Evolutionary conservation across 1,284 basidiomycete species (phyloP).

Genomic region (Puccinia coronata): DNA sequence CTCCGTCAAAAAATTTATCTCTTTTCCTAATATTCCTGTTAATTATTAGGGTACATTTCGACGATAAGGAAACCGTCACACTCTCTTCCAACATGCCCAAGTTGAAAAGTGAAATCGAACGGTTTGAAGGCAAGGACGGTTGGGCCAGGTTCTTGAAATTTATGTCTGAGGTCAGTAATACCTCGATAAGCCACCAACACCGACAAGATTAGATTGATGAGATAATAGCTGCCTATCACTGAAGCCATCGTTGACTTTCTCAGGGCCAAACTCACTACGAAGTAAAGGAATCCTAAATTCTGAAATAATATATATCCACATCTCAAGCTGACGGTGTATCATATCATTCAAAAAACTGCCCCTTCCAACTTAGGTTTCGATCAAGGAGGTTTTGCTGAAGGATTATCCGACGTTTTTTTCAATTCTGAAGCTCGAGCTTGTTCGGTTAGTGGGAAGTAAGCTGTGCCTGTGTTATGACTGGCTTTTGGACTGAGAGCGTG

Average conservation of each 20-base stretch:
- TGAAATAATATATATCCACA: not conserved
- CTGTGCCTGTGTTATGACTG: not conserved
- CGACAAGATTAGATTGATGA: not conserved
- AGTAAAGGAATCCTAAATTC: not conserved
- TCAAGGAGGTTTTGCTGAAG: conserved; percentile 47
- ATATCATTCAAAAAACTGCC: not conserved
- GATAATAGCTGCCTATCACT: not conserved
- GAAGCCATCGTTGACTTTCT: not conserved
- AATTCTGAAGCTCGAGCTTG: conserved; percentile 31
- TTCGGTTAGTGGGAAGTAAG: conserved; percentile 27
- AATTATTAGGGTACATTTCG: conserved; percentile 59
- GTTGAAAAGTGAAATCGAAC: conserved; percentile 62
- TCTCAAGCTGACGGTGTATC: not conserved
- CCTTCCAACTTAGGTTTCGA: conserved; percentile 33
- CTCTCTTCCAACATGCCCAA: conserved; percentile 61
- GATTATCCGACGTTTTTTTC: conserved; percentile 42
- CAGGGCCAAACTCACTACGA: conserved; percentile 48
- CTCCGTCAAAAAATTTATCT: not conserved
- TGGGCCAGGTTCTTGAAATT: conserved; percentile 59
- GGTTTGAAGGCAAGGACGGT: conserved; percentile 63
- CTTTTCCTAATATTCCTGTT: not conserved
- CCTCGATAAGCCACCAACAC: not conserved
- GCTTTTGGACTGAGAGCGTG: not conserved
- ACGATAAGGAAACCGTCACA: conserved; percentile 61
- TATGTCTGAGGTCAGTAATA: conserved; percentile 58